Conservation (phyloP, 2,329 filamentous ascomycete genomes). For the Mycogone perniciosa region DNA sequence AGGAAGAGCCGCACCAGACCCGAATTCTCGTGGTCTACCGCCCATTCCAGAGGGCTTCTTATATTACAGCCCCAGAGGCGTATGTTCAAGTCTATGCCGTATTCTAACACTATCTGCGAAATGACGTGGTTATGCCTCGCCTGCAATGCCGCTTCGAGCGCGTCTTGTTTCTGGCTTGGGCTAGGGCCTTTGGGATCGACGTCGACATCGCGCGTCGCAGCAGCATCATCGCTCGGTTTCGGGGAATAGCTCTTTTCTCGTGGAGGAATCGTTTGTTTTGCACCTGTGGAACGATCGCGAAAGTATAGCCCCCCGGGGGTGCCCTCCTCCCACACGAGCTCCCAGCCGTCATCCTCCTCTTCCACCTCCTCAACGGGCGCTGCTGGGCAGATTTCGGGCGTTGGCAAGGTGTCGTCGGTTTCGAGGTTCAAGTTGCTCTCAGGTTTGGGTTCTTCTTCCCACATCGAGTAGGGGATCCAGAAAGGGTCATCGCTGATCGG, state of each 20-base stretch:
- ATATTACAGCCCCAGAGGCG: background rate
- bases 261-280: background rate
- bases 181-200: background rate
- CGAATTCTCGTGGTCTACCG: background rate
- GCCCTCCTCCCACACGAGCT: background rate
- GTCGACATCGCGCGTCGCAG: background rate
- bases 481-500: too few species aligned
- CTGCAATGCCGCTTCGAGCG: conserved; percentile 1
- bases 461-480: background rate
- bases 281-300: background rate
- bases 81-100: conserved; percentile 3
- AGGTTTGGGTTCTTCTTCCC: background rate
- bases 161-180: conserved; percentile 2
- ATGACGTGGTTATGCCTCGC: background rate
- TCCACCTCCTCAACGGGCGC: background rate
- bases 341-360: background rate
- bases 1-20: background rate
- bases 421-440: background rate
- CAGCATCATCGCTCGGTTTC: background rate
- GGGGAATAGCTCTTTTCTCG: background rate
- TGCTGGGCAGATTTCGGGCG: background rate
- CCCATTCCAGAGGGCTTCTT: background rate
- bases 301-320: background rate
- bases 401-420: background rate
- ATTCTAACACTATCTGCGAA: background rate